Evolutionary conservation across 1,284 basidiomycete species (phyloP), one percentile per base, ranked within the genome.

Genomic region (Coniferiporia sulphurascens): DNA sequence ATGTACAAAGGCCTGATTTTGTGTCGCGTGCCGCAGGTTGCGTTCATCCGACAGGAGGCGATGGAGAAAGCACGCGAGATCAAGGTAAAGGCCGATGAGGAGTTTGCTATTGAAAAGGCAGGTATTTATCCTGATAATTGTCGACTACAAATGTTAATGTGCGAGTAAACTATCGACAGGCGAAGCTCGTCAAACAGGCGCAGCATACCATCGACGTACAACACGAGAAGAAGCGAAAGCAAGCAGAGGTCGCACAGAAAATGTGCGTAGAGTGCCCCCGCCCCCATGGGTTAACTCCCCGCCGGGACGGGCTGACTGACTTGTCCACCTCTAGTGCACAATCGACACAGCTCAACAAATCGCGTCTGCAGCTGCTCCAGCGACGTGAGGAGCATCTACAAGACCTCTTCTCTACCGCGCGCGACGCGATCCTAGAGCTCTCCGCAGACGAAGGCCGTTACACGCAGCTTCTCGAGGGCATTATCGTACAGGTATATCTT

Each of bases 31-130:
- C 38, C 9, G 38, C 15, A 95, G 93, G 92, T 96, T 55, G 87
- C 92, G 61, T 97, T 96, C 80, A 97, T 97, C 81, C 94, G 91
- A 74, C 95, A 97, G 73, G 95, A 98, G 74, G 95, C 95, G 2
- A 76, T 91, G 65, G 95, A 98, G 78, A 98, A 98, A 75, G 94
- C 93, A 0, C 81, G 95, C n/a, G 95, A 98, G 77, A 93, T 98
- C 66, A 89, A 84, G 66, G 92, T 97, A 63, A 98, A 98, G 74
- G 95, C 95, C 0, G 94, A 98, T 65, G 94, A 97, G 74, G 95
- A 98, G 76, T 98, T 97, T 71, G 89, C 94, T 19, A 97, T 97
- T 65, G 95, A 98, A 74, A 98, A 98, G 84, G 94, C 92, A 45
- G 34, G 68, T 63, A 32, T 44, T 43, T 41, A 51, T 58, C 5